Evolutionary conservation across 305 asterid species (phyloP).

Genomic region (Nicotiana rustica): DNA sequence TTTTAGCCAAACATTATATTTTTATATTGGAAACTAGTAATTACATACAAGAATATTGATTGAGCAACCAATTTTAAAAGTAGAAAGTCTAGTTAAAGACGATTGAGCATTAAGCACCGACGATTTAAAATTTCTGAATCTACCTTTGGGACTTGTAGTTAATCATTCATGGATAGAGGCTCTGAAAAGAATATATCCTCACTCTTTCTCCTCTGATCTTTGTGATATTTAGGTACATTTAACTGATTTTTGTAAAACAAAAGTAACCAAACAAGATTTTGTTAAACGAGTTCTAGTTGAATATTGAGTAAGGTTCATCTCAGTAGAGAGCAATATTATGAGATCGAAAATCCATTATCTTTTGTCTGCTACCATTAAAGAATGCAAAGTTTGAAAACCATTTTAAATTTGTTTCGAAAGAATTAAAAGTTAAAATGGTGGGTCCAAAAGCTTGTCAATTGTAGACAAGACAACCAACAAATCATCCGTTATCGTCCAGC

Average conservation of each 20-base stretch:
- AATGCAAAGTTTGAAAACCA: background rate
- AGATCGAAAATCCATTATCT: background rate
- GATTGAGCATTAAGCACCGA: too few species aligned
- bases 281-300: slow-evolving; percentile 6
- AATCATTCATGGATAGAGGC: background rate
- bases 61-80: too few species aligned
- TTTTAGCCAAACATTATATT: too few species aligned
- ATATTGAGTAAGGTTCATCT: background rate
- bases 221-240: background rate
- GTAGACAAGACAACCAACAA: too few species aligned
- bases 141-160: background rate
- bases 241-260: slow-evolving; percentile 7
- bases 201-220: background rate
- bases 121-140: too few species aligned
- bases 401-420: background rate
- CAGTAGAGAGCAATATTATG: background rate
- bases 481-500: too few species aligned
- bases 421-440: background rate
- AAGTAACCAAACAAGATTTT: slow-evolving; percentile 19
- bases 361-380: background rate
- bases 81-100: too few species aligned
- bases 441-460: too few species aligned
- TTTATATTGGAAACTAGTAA: too few species aligned
- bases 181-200: background rate
- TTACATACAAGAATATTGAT: too few species aligned